Conservation (phyloP, 129 eudicot genomes). For the Lactuca sativa region DNA sequence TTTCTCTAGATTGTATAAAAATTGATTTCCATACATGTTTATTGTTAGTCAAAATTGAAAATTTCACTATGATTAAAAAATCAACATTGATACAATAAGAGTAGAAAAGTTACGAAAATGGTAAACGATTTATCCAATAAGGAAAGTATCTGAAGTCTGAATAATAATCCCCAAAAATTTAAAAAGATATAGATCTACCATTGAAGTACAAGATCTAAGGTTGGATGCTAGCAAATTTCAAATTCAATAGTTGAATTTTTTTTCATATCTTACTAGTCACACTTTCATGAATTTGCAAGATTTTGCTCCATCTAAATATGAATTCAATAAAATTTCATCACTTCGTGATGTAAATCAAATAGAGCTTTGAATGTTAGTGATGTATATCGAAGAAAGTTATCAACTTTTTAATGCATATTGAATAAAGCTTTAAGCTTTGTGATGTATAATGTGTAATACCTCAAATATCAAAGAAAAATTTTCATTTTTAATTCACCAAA, state of each 20-base stretch:
- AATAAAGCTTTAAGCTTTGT: too few species aligned
- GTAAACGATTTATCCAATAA: not conserved
- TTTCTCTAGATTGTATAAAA: not conserved
- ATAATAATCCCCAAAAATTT: not conserved
- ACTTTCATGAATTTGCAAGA: not conserved
- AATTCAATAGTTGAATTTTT: not conserved
- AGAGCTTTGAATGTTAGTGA: not conserved
- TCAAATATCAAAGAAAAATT: too few species aligned
- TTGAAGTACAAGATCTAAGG: not conserved
- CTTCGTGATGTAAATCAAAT: not conserved
- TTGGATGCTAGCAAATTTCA: not conserved
- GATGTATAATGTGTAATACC: too few species aligned
- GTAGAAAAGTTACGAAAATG: not conserved
- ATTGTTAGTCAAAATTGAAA: not conserved
- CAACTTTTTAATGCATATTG: too few species aligned
- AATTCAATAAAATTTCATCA: not conserved
- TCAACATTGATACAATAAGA: not conserved
- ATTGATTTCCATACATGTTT: not conserved
- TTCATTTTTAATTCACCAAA: too few species aligned
- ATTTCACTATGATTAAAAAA: not conserved
- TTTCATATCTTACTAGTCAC: not conserved
- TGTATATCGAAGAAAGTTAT: too few species aligned
- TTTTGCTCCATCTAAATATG: not conserved
- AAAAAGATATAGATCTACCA: constrained; percentile 1
- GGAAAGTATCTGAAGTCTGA: not conserved